These are phyloP conservation scores for Aspergillus versicolor DNA, from an alignment of 2,329 filamentous ascomycete genomes.

Conservation along the genomic window DNA sequence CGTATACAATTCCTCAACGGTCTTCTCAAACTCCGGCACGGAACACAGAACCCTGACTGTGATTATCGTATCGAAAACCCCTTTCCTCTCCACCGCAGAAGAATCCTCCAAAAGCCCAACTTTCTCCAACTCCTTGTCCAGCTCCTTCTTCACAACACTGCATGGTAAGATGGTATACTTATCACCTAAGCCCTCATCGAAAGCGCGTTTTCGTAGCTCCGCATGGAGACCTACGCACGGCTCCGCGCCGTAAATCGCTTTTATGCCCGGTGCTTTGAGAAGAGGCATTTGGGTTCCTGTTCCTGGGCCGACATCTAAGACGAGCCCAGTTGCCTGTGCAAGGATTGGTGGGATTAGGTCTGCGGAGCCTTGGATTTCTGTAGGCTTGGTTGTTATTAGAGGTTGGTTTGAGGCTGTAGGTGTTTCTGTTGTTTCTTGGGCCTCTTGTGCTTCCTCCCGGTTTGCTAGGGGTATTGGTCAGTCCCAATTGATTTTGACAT, in stretches of 20 bases:
- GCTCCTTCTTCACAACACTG: conserved; percentile 47
- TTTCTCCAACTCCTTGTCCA: conserved; percentile 47
- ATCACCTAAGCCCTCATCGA: conserved; percentile 40
- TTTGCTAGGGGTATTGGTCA: conserved; percentile 11
- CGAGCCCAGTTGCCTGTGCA: conserved; percentile 39
- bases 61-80: conserved; percentile 56
- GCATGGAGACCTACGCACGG: conserved; percentile 51
- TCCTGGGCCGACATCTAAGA: conserved; percentile 54
- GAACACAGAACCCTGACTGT: conserved; percentile 57
- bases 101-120: conserved; percentile 35
- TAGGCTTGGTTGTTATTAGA: background rate
- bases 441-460: conserved; percentile 13
- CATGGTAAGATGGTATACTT: conserved; percentile 53
- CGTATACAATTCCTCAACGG: conserved; percentile 48
- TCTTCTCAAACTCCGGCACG: conserved; percentile 49
- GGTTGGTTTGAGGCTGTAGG: conserved; percentile 2
- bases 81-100: conserved; percentile 16
- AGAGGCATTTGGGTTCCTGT: conserved; percentile 51
- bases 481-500: background rate
- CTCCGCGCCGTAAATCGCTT: conserved; percentile 55
- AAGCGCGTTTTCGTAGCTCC: conserved; percentile 42
- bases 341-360: conserved; percentile 44
- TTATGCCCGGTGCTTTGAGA: conserved; percentile 46
- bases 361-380: conserved; percentile 28
- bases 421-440: background rate